Percentiles rank a stretch among this genome's conserved stretches.
Conservation (phyloP, 108 stramenopile genomes). For the Discostella stelligeroides region DNA sequence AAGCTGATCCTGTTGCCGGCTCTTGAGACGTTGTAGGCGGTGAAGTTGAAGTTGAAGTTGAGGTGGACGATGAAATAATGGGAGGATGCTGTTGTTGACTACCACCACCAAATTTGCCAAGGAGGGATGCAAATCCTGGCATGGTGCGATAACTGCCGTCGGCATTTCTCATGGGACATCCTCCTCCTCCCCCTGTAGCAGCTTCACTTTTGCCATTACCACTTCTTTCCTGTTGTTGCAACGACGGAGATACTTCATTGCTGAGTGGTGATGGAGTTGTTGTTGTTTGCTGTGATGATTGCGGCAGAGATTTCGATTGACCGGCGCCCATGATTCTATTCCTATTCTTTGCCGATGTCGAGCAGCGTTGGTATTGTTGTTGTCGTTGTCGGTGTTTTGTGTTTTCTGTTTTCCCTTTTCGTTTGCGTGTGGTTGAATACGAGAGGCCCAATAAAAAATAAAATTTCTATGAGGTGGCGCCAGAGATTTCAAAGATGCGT, state of each 20-base stretch:
- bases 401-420: neutral
- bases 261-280: constrained; percentile 1
- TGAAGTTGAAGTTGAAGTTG: neutral
- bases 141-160: constrained; percentile 46
- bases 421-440: too few relatives aligned
- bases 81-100: constrained; percentile 27
- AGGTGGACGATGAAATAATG: neutral
- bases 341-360: too few relatives aligned
- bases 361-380: neutral
- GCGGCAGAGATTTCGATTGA: constrained; percentile 33
- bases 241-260: neutral
- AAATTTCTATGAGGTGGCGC: too few relatives aligned
- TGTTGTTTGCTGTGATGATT: constrained; percentile 8
- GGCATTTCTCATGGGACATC: constrained; percentile 50
- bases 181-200: constrained; percentile 17
- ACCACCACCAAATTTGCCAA: constrained; percentile 14
- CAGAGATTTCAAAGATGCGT: too few relatives aligned
- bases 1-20: too few relatives aligned
- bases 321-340: constrained; percentile 42
- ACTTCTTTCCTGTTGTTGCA: neutral
- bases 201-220: neutral
- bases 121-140: constrained; percentile 43
- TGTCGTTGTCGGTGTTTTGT: neutral
- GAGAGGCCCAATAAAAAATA: too few relatives aligned
- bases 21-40: too few relatives aligned